Base-by-base conservation (phyloP, 2,329 filamentous ascomycete genomes). In the Neofusicoccum cordaticola region DNA sequence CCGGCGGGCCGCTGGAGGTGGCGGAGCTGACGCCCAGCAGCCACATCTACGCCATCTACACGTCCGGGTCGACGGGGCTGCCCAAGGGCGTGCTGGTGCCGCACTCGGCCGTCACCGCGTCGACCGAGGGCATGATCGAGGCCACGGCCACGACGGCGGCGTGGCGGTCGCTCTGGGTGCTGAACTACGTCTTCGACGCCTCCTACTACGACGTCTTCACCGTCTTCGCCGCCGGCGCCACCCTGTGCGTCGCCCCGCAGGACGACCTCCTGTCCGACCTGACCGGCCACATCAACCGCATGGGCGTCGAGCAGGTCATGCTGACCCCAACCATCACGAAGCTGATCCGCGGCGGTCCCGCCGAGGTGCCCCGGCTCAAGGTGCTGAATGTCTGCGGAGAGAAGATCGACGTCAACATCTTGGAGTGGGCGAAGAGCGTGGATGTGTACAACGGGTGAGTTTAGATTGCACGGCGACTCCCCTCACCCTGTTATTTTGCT, bases 31-130 rank as follows among this genome's bases (percentile, higher is more conserved):
- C 58, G 3, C 45, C 58, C 13, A 17, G 11, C 7, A 42, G 17
- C 35, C 19, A 22, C 58, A 64, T 58, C 15, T 70, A 66, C 34
- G 62, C 66, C n/a, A 65, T 69, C 37, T 70, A 68, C 64, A 71
- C 69, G 2, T 68, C 67, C 42, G 68, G 69, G 3, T 68, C 66
- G 11, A 71, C 69, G 11, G 69, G 69, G 12, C 66, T 67, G 34
- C 69, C 69, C 11, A 71, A 71, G 53, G 69, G 69, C 5, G 66
- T 68, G 35, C 19, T 48, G 17, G 9, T 64, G 9, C 27, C 19
- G 17, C 62, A 64, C 27, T n/a, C 13, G 13, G 50, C 51, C 5
- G 47, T 31, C 1, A 17, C 61, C 0, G 61, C 61, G 0, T 15
- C 61, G 1, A 19, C 17, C 3, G 9, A n/a, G 4, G 17, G 61